phyloP scores from a whole-genome alignment of 495 filamentous ascomycete species.

The Aspergillus campestris region DNA sequence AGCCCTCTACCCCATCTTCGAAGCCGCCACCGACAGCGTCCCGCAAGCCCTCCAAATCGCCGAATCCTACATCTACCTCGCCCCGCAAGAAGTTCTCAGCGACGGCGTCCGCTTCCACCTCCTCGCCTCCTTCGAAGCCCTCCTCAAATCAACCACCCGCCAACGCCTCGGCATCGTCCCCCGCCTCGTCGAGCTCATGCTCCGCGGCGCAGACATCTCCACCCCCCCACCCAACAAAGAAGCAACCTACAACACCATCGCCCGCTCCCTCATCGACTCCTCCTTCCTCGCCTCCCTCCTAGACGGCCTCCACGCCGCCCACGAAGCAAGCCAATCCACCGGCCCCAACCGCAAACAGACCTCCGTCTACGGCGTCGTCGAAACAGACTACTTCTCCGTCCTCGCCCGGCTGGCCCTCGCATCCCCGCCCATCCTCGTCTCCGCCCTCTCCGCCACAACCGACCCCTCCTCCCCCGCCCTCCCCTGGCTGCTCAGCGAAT shows the following conservation, averaged over 20 bases:
- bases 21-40: constrained; percentile 60
- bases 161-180: constrained; percentile 60
- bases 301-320: constrained; percentile 59
- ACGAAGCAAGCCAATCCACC: constrained; percentile 64
- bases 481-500: constrained; percentile 72
- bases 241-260: constrained; percentile 53
- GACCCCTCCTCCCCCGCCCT: constrained; percentile 38
- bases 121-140: constrained; percentile 48
- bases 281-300: constrained; percentile 60
- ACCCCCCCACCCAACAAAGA: constrained; percentile 61
- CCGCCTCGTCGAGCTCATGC: constrained; percentile 59
- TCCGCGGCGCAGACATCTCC: constrained; percentile 59
- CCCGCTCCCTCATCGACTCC: constrained; percentile 57
- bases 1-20: constrained; percentile 60
- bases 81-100: constrained; percentile 64
- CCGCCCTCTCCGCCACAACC: constrained; percentile 37
- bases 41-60: constrained; percentile 62
- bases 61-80: constrained; percentile 72
- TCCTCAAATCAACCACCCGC: constrained; percentile 45
- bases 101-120: constrained; percentile 50
- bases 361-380: constrained; percentile 55
- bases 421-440: constrained; percentile 56
- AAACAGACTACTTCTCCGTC: constrained; percentile 79
- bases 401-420: constrained; percentile 70
- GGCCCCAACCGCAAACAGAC: constrained; percentile 61